Percentiles rank a stretch among this genome's conserved stretches.
phyloP scores from a whole-genome alignment of 306 rosid genomes.

The Vigna reflexopilosa region DNA sequence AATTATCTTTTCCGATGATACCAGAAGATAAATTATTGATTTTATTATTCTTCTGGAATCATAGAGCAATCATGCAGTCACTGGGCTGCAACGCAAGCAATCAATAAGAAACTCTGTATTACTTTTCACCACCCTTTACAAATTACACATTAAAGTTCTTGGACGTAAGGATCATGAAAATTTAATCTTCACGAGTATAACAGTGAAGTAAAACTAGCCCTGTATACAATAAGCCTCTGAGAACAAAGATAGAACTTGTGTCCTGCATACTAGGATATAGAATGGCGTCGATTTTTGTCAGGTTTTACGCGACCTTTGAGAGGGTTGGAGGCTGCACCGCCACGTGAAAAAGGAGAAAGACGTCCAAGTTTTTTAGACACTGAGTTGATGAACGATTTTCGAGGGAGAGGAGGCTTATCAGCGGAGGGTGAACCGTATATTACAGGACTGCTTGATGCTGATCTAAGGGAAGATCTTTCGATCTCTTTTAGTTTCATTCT shows the following conservation, averaged over 20 bases:
- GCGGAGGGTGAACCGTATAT: constrained; percentile 44
- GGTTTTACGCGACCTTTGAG: constrained; percentile 53
- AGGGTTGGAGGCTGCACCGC: constrained; percentile 44
- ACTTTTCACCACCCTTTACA: constrained; percentile 22
- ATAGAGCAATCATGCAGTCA: background rate
- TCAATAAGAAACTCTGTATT: constrained; percentile 31
- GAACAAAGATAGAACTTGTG: background rate
- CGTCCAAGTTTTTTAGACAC: constrained; percentile 76
- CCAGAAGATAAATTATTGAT: background rate
- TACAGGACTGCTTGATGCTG: constrained; percentile 58
- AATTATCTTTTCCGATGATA: background rate
- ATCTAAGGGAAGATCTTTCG: constrained; percentile 48
- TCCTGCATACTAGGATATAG: constrained; percentile 64
- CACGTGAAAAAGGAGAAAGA: constrained; percentile 69
- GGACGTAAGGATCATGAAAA: background rate
- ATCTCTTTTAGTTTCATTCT: constrained; percentile 71
- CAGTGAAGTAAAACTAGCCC: constrained; percentile 32
- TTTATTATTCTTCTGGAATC: constrained; percentile 22
- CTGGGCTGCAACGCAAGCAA: constrained; percentile 26
- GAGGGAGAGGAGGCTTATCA: constrained; percentile 77
- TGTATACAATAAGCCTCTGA: constrained; percentile 5
- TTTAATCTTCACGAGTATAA: constrained; percentile 41
- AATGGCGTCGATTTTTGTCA: constrained; percentile 75
- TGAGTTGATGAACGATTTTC: constrained; percentile 72
- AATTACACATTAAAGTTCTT: constrained; percentile 28